Percentiles rank a stretch among this genome's conserved stretches.
These are phyloP conservation scores for Paramecium biaurelia DNA, from an alignment of 73 alveolate genomes.

Conservation along the genomic window DNA sequence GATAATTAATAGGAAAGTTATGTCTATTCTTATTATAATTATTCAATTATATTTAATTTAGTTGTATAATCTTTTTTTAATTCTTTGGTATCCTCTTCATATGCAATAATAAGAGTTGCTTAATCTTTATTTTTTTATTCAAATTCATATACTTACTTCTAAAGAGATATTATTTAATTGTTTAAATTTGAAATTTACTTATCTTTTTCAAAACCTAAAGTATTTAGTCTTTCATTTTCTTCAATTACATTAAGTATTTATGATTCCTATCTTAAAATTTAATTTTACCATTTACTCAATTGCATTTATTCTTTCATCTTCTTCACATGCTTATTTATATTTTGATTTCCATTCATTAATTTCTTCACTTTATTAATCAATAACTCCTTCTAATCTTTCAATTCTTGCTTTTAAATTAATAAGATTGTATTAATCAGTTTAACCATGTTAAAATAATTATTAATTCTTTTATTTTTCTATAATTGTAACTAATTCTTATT, in stretches of 20 bases:
- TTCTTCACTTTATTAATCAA: slow-evolving; percentile 14
- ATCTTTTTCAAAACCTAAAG: not conserved
- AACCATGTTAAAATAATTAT: not conserved
- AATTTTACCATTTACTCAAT: slow-evolving; percentile 35
- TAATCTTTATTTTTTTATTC: not conserved
- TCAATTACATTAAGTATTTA: slow-evolving; percentile 17
- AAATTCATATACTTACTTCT: not conserved
- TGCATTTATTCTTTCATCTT: slow-evolving; percentile 4
- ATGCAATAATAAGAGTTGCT: not conserved
- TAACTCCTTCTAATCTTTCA: not conserved
- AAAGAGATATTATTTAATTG: not conserved
- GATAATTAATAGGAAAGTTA: not conserved
- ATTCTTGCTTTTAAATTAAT: not conserved
- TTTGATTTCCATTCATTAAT: slow-evolving; percentile 29
- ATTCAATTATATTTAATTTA: not conserved
- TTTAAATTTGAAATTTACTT: not conserved
- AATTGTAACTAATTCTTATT: not conserved
- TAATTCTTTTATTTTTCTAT: not conserved
- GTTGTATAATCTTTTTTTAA: not conserved
- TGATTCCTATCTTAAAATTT: not conserved
- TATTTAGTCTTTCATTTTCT: slow-evolving; percentile 43
- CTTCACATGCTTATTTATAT: slow-evolving; percentile 29
- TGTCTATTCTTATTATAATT: not conserved
- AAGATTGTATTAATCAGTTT: not conserved
- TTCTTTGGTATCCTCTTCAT: not conserved